phyloP scores from a whole-genome alignment of 139 green algal species.

The Haematococcus sp. region DNA sequence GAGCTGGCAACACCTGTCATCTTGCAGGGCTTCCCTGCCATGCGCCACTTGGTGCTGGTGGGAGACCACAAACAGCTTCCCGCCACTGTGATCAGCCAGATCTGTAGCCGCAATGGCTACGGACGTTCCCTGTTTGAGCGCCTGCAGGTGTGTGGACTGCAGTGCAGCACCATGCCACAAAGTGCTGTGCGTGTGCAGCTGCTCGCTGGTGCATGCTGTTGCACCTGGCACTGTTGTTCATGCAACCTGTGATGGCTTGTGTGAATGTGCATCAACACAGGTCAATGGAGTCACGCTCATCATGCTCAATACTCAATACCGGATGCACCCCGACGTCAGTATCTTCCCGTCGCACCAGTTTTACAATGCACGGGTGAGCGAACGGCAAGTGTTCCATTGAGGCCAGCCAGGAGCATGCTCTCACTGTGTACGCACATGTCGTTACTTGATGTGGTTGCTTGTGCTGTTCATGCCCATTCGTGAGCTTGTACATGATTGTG shows the following conservation, averaged over 20 bases:
- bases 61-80: conserved; percentile 79
- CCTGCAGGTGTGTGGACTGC: conserved; percentile 33
- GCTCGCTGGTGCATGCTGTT: neutral
- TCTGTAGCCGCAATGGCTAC: conserved; percentile 37
- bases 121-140: conserved; percentile 53
- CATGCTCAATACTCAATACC: conserved; percentile 64
- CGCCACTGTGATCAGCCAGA: conserved; percentile 59
- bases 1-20: conserved; percentile 7
- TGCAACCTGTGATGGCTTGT: too few species aligned
- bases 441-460: too few species aligned
- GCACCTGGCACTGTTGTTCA: too few species aligned
- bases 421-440: neutral
- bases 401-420: neutral
- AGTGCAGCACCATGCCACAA: too few species aligned
- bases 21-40: neutral
- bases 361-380: conserved; percentile 53
- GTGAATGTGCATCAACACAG: too few species aligned
- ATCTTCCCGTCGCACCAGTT: conserved; percentile 60
- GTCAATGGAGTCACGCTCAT: conserved; percentile 5
- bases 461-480: too few species aligned
- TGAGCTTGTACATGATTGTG: too few species aligned
- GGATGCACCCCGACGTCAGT: conserved; percentile 75
- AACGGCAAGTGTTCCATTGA: neutral
- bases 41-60: conserved; percentile 16
- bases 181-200: neutral